Base-by-base conservation (phyloP, 352 stramenopile genomes). In the Thalassiosira gravida region DNA sequence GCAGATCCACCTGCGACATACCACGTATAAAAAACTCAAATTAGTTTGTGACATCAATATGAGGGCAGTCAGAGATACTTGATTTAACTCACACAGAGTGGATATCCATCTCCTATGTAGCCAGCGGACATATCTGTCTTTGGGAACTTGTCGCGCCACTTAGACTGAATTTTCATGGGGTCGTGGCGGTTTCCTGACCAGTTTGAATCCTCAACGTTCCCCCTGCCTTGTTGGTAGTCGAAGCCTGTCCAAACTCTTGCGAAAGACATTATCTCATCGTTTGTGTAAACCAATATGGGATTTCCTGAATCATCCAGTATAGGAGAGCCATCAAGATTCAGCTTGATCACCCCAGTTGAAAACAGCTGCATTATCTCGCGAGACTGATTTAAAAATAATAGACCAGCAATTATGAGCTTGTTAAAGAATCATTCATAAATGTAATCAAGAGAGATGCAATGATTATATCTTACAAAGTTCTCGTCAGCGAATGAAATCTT, bases 231-330 rank as follows among this genome's bases (percentile, higher is more conserved):
- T 24, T 90, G 78, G 20, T 76, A 74, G 14, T 91, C 78, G 67
- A 91, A 94, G 2, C 87, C 80, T 53, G 89, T 94, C 89, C 89
- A 94, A 49, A 78, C 61, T 62, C 87, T 80, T 47, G 87, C 83
- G 69, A 92, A 90, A 52, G 56, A 74, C 63, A 92, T 78, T 47
- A 94, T 92, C 35, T 93, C 87, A 30, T 91, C 85, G 69, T 91
- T 91, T 0, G 67, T 82, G 59, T 94, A 94, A 3, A 84, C 85
- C 35, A 68, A 42, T 24, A 89, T 74, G 20, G 57, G 67, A 27
- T 86, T 59, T 20, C 75, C 72, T 50, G 87, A 69, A 35, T 63
- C 56, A 68, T 92, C 82, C 18, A 91, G 49, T 11, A 80, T 72
- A 25, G 32, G 35, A 20, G 84, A 91, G 2, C 90, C 90, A 77